phyloP scores from a whole-genome alignment of 108 stramenopile species.

The Fragilariopsis cylindrus region DNA sequence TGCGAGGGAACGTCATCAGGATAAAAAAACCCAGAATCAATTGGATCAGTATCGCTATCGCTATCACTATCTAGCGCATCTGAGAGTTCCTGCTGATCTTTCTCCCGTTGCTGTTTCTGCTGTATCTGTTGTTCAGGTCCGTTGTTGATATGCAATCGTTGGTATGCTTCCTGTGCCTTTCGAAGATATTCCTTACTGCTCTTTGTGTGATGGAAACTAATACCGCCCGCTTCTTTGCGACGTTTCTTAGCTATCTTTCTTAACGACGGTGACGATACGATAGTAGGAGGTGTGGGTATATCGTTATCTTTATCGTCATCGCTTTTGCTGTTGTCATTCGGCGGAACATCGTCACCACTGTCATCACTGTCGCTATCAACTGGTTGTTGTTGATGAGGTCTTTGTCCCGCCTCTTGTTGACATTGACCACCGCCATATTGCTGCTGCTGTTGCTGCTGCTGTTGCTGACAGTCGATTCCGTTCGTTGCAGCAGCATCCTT shows the following conservation, averaged over 20 bases:
- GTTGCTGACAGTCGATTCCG: not conserved
- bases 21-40: too few relatives aligned
- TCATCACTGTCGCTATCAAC: not conserved
- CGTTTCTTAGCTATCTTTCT: conserved; percentile 33
- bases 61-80: not conserved
- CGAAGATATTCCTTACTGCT: conserved; percentile 33
- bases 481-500: not conserved
- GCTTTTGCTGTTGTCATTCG: not conserved
- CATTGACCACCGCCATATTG: not conserved
- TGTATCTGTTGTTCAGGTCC: not conserved
- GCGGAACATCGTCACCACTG: not conserved
- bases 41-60: too few relatives aligned
- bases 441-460: not conserved
- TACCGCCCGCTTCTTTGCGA: conserved; percentile 12
- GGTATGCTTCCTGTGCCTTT: conserved; percentile 25
- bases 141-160: conserved; percentile 2
- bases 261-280: conserved; percentile 1
- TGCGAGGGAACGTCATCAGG: too few relatives aligned
- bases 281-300: not conserved
- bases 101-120: not conserved
- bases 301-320: not conserved
- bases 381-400: not conserved
- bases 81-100: not conserved
- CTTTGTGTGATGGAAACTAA: conserved; percentile 32
- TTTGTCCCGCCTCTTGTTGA: not conserved